Percentiles rank a stretch among this genome's conserved stretches.
These are phyloP conservation scores for Penicillium sp. DNA, from an alignment of 2,329 filamentous ascomycete species.

Conservation along the genomic window DNA sequence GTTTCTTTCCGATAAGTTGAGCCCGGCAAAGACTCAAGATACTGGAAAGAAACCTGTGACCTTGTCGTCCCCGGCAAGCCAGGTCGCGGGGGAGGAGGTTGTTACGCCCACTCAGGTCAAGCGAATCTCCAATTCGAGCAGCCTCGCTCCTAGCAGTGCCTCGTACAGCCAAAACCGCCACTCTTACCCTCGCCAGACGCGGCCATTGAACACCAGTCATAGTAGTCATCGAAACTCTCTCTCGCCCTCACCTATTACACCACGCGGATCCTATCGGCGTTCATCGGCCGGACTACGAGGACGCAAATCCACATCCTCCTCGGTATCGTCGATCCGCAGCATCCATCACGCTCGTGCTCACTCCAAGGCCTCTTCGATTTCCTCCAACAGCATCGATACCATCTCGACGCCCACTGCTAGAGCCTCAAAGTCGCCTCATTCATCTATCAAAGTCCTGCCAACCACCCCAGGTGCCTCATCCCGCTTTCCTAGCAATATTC, in stretches of 20 bases:
- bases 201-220: slow-evolving; percentile 35
- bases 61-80: slow-evolving; percentile 22
- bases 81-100: slow-evolving; percentile 25
- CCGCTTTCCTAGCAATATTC: slow-evolving; percentile 80
- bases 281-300: slow-evolving; percentile 80
- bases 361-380: slow-evolving; percentile 91
- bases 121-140: slow-evolving; percentile 42
- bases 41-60: slow-evolving; percentile 27
- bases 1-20: slow-evolving; percentile 40
- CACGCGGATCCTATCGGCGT: slow-evolving; percentile 79
- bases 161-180: slow-evolving; percentile 44
- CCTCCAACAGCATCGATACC: slow-evolving; percentile 72
- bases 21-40: slow-evolving; percentile 40
- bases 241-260: slow-evolving; percentile 83
- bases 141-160: slow-evolving; percentile 42
- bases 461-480: slow-evolving; percentile 72
- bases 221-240: slow-evolving; percentile 65
- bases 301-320: slow-evolving; percentile 93
- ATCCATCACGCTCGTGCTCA: slow-evolving; percentile 87
- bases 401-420: slow-evolving; percentile 66
- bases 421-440: slow-evolving; percentile 72
- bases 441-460: slow-evolving; percentile 92
- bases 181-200: slow-evolving; percentile 40
- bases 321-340: slow-evolving; percentile 86
- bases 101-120: slow-evolving; percentile 41